A percentile compares a stretch with the other conserved stretches of the same genome.
Conservation (phyloP, 805 yeast species). For the Nakazawaea pomicola region DNA sequence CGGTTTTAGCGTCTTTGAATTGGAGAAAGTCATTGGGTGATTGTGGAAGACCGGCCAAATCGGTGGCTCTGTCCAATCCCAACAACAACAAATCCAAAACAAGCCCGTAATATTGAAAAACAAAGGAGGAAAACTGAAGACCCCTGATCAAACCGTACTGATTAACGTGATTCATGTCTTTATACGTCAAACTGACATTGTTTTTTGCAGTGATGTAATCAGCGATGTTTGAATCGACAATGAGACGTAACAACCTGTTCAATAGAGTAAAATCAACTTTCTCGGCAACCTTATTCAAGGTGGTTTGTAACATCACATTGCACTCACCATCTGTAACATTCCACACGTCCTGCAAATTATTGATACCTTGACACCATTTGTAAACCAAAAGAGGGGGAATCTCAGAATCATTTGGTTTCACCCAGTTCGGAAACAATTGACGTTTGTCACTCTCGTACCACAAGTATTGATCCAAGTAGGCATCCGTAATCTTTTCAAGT, state of each 20-base stretch:
- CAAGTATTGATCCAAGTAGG: conserved; percentile 88
- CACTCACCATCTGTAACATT: conserved; percentile 66
- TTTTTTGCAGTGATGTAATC: conserved; percentile 92
- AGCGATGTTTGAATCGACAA: conserved; percentile 87
- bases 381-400: conserved; percentile 88
- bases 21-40: conserved; percentile 77
- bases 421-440: conserved; percentile 89
- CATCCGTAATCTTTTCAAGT: conserved; percentile 91
- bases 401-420: conserved; percentile 91
- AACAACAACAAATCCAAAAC: conserved; percentile 75
- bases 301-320: conserved; percentile 79
- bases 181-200: conserved; percentile 74
- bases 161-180: conserved; percentile 93
- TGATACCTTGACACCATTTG: conserved; percentile 92
- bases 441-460: conserved; percentile 95
- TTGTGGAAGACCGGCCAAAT: conserved; percentile 73
- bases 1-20: conserved; percentile 53
- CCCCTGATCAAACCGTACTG: conserved; percentile 87
- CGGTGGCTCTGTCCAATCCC: conserved; percentile 83
- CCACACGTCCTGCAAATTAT: conserved; percentile 78
- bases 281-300: conserved; percentile 66
- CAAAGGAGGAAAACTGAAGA: conserved; percentile 83
- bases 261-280: conserved; percentile 84
- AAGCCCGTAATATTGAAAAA: conserved; percentile 86
- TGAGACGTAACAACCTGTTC: conserved; percentile 72